Evolutionary conservation across 1,284 basidiomycete genomes (phyloP), one percentile per base, ranked within the genome.

Genomic region (Tausonia pullulans): DNA sequence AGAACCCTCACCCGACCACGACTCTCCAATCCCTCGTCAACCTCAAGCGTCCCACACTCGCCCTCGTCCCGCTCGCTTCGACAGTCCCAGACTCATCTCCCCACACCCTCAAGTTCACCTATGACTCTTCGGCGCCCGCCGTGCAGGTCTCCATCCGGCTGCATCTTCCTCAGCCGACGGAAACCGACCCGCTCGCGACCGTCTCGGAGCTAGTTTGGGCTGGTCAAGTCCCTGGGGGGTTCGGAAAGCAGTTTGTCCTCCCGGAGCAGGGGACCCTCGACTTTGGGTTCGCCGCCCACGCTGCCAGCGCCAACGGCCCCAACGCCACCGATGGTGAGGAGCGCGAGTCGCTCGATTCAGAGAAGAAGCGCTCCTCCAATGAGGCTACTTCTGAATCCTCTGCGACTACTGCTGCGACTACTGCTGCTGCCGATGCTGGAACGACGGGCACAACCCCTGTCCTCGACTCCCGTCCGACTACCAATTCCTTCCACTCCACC

Each of bases 21-120:
- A 93, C 90, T 2, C 79, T 94, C 0, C 90, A 94, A 77, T 90
- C 90, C 0, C 81, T 92, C 45, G 90, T 94, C 68, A 93, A 93
- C 72, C 83, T 94, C 70, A 93, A 93, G 74, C 83, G 90, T 7
- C 91, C 90, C 0, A 85, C 88, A 85, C 63, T 86, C 81, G 56
- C 82, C 84, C 55, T 87, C 82, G 48, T 89, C 84, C n/a, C 80
- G 84, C 57, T 77, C 80, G 44, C 67, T 27, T 66, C 69, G 4
- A 45, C 68, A 76, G 27, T 27, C 2, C 27, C 27, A 27, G 27
- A 27, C 27, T 48, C 79, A 79, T 69, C 74, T 13, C 70, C 72
- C 53, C 88, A 92, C 70, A 83, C 84, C 14, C 80, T 93, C 64
- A 88, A 90, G 73, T 94, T 94, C 75, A 86, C 87, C 73, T 94